phyloP scores from a whole-genome alignment of 2,329 filamentous ascomycete species.

The Penicillium frequentans region DNA sequence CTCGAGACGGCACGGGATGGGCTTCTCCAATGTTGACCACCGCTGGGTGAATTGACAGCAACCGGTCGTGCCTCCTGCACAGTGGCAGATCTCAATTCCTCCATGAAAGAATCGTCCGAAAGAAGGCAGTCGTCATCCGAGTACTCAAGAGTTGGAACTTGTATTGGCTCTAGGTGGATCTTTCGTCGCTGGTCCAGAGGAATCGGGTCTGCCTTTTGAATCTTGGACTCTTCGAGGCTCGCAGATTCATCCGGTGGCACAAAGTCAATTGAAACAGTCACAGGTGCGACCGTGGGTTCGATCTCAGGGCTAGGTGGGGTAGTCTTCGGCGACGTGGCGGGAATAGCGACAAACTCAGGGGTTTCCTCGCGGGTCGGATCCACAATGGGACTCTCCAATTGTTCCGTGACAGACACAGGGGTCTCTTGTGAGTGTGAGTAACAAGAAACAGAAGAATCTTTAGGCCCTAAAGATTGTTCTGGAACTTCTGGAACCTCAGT shows the following conservation, averaged over 20 bases:
- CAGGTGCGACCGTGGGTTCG: conserved; percentile 20
- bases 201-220: conserved; percentile 19
- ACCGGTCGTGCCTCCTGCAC: conserved; percentile 81
- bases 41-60: conserved; percentile 71
- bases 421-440: conserved; percentile 13
- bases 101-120: conserved; percentile 75
- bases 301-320: conserved; percentile 15
- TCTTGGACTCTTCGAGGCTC: conserved; percentile 20
- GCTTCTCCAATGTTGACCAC: conserved; percentile 36
- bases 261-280: conserved; percentile 18
- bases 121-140: conserved; percentile 45
- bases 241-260: conserved; percentile 22
- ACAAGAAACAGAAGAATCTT: conserved; percentile 16
- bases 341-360: conserved; percentile 18
- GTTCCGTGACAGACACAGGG: conserved; percentile 15
- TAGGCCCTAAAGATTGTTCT: conserved; percentile 25
- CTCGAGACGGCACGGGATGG: conserved; percentile 42
- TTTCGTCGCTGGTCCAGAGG: conserved; percentile 35
- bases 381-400: conserved; percentile 15
- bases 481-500: conserved; percentile 22
- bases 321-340: conserved; percentile 16
- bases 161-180: conserved; percentile 55
- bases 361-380: conserved; percentile 11
- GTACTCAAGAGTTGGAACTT: conserved; percentile 38
- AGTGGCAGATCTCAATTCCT: conserved; percentile 79